These are phyloP conservation scores for Fraxinus xanthoxyloides DNA, from an alignment of 305 asterid species.

Conservation along the genomic window DNA sequence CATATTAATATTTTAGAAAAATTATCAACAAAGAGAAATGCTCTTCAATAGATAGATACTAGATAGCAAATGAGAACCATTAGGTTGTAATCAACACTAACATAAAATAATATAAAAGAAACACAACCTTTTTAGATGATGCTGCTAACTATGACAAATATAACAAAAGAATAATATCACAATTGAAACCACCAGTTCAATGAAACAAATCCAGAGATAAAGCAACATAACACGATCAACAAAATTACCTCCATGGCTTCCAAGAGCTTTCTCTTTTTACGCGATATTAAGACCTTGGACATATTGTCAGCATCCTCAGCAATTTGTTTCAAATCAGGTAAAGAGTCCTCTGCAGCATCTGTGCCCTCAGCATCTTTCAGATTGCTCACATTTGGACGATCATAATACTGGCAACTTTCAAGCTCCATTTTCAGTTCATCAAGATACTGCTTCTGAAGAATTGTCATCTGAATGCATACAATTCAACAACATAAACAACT, in stretches of 20 bases:
- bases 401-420: constrained; percentile 38
- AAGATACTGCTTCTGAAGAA: constrained; percentile 54
- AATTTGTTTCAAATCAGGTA: constrained; percentile 43
- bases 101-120: not conserved
- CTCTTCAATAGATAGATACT: not conserved
- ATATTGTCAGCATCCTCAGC: constrained; percentile 52
- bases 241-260: constrained; percentile 61
- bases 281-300: constrained; percentile 53
- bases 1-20: not conserved
- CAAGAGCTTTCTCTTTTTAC: constrained; percentile 55
- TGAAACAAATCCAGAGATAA: not conserved
- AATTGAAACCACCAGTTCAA: not conserved
- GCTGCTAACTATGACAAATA: not conserved
- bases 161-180: not conserved
- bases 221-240: not conserved
- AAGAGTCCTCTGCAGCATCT: constrained; percentile 38
- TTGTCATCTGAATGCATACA: constrained; percentile 49
- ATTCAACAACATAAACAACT: not conserved
- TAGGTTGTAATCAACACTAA: not conserved
- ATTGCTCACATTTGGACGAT: constrained; percentile 20
- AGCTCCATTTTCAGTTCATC: constrained; percentile 63
- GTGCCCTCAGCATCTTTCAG: constrained; percentile 24
- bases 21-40: not conserved
- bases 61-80: not conserved
- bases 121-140: not conserved